Evolutionary conservation across 176 grass and related monocot species (phyloP).

Genomic region (Eleusine indica): DNA sequence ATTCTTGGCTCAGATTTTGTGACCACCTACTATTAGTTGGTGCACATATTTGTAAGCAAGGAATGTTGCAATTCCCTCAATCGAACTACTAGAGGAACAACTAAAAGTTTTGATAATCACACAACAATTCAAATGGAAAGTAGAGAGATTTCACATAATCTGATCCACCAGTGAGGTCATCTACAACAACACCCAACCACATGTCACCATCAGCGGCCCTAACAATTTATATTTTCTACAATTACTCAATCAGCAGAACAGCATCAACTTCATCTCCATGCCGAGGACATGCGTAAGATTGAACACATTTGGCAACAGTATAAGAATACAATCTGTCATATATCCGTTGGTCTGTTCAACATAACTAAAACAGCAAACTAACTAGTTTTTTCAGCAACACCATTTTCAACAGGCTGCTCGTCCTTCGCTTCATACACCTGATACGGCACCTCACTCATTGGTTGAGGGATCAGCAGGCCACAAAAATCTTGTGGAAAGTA

Average conservation of each 20-base stretch:
- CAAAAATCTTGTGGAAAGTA: conserved; percentile 79
- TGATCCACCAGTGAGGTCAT: too few relatives aligned
- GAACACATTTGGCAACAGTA: neutral
- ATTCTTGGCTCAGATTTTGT: too few relatives aligned
- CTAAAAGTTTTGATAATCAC: too few relatives aligned
- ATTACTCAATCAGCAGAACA: neutral
- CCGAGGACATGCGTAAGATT: neutral
- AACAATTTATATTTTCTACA: neutral
- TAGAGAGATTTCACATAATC: neutral
- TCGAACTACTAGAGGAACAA: too few relatives aligned
- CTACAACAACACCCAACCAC: too few relatives aligned
- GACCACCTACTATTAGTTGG: too few relatives aligned
- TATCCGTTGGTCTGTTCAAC: neutral
- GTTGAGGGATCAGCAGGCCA: conserved; percentile 48
- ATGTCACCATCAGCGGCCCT: neutral
- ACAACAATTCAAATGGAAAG: too few relatives aligned
- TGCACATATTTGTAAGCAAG: too few relatives aligned
- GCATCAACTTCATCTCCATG: neutral
- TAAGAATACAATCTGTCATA: neutral
- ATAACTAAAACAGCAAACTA: conserved; percentile 23
- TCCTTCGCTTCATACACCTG: conserved; percentile 61
- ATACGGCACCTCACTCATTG: conserved; percentile 74
- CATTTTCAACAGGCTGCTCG: conserved; percentile 69
- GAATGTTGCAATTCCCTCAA: too few relatives aligned
- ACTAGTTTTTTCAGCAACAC: conserved; percentile 61